A percentile compares a stretch with the other conserved stretches of the same genome.
Evolutionary conservation across 179 eudicot species (phyloP).

Genomic region (Drosera spatulata): DNA sequence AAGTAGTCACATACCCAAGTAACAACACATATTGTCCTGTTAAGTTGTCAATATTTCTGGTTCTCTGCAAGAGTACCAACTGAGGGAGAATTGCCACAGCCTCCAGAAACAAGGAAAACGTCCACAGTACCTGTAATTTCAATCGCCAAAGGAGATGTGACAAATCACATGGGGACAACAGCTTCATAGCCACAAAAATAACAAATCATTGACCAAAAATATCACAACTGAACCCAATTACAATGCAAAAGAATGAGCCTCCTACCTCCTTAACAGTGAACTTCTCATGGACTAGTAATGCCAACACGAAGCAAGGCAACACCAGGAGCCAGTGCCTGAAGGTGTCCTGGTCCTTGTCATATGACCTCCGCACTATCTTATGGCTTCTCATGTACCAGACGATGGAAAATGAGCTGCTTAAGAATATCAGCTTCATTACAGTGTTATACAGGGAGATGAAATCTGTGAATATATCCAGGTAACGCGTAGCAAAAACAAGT

Average conservation of each 20-base stretch:
- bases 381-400: constrained; percentile 93
- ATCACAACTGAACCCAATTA: constrained; percentile 1
- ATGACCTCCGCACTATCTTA: constrained; percentile 85
- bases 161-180: constrained; percentile 7
- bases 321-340: constrained; percentile 77
- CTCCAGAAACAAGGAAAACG: constrained; percentile 88
- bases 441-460: constrained; percentile 79
- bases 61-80: constrained; percentile 91
- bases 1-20: constrained; percentile 58
- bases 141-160: constrained; percentile 4
- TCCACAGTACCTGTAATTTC: constrained; percentile 76
- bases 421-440: constrained; percentile 73
- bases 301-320: constrained; percentile 72
- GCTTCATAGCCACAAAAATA: not conserved
- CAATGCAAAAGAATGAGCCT: not conserved
- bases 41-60: constrained; percentile 93
- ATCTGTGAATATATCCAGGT: constrained; percentile 79
- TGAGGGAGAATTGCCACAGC: constrained; percentile 98
- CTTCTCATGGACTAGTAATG: constrained; percentile 55
- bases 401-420: constrained; percentile 81
- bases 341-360: constrained; percentile 93
- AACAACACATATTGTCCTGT: constrained; percentile 92
- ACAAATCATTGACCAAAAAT: not conserved
- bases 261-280: constrained; percentile 77
- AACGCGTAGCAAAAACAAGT: constrained; percentile 83